Conservation (phyloP, 2,329 filamentous ascomycete genomes). For the Aspergillus carbonarius region DNA sequence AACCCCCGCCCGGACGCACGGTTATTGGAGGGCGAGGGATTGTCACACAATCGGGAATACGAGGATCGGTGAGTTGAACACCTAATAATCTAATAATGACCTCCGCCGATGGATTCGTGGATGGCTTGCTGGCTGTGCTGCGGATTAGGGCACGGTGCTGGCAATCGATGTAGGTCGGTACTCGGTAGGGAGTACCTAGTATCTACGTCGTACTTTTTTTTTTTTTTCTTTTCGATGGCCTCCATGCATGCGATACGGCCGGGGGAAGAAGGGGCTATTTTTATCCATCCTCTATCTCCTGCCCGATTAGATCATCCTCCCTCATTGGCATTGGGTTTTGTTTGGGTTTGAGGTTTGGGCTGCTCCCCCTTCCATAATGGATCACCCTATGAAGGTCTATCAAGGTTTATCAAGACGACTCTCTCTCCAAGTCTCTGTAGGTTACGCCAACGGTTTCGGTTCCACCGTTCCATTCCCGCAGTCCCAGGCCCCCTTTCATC, state of each 20-base stretch:
- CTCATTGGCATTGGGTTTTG: not conserved
- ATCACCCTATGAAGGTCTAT: not conserved
- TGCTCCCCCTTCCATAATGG: not conserved
- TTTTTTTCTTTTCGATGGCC: not conserved
- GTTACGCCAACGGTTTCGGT: not conserved
- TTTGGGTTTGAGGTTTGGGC: not conserved
- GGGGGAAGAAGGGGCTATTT: not conserved
- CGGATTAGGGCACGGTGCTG: not conserved
- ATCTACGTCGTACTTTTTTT: not conserved
- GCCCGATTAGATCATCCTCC: not conserved
- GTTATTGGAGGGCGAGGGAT: too few species aligned
- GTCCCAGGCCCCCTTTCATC: not conserved
- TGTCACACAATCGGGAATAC: too few species aligned
- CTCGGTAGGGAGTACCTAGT: too few species aligned
- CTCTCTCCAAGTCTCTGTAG: not conserved
- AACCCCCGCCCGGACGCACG: too few species aligned
- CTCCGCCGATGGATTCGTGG: not conserved
- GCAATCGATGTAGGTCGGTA: not conserved
- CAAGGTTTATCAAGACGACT: not conserved
- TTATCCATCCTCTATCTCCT: not conserved
- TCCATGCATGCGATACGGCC: not conserved
- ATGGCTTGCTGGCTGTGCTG: not conserved
- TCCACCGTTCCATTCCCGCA: not conserved
- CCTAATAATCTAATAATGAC: too few species aligned
- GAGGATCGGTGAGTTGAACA: too few species aligned